Conservation (phyloP, 1,284 basidiomycete species). For the Papiliotrema fonsecae region DNA sequence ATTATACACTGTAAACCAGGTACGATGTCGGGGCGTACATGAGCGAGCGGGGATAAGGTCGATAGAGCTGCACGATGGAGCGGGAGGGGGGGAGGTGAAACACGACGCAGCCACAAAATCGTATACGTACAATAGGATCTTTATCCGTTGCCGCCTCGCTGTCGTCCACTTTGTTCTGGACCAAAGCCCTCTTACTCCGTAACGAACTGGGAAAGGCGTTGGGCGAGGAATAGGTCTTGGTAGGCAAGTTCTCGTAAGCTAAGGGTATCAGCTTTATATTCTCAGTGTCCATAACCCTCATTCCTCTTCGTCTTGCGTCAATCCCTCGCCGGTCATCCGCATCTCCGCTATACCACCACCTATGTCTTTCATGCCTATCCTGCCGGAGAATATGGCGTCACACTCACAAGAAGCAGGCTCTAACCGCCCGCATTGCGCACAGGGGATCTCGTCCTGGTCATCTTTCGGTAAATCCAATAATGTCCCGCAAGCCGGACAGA, state of each 20-base stretch:
- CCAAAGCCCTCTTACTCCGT: conserved; percentile 77
- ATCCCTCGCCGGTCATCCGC: background rate
- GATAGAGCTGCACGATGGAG: no score
- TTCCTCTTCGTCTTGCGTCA: background rate
- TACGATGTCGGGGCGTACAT: no score
- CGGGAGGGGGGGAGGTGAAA: no score
- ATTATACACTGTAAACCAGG: no score
- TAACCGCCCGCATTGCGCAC: conserved; percentile 79
- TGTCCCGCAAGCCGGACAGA: conserved; percentile 89
- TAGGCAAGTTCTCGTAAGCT: conserved; percentile 92
- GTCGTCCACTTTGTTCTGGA: conserved; percentile 76
- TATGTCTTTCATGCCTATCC: no score
- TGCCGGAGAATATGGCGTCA: no score
- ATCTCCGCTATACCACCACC: no score
- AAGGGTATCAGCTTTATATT: conserved; percentile 4
- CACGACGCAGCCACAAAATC: no score
- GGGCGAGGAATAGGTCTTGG: conserved; percentile 83
- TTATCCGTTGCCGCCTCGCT: conserved; percentile 65
- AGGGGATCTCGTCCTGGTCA: conserved; percentile 68
- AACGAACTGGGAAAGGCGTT: conserved; percentile 90
- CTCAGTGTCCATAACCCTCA: no score
- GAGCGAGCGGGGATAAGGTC: no score
- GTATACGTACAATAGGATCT: conserved; percentile 56
- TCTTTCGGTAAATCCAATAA: conserved; percentile 79
- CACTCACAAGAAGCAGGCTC: conserved; percentile 84